Evolutionary conservation across 2,329 filamentous ascomycete genomes (phyloP), one percentile per base, ranked within the genome.

Genomic region (Arthroderma uncinatum): DNA sequence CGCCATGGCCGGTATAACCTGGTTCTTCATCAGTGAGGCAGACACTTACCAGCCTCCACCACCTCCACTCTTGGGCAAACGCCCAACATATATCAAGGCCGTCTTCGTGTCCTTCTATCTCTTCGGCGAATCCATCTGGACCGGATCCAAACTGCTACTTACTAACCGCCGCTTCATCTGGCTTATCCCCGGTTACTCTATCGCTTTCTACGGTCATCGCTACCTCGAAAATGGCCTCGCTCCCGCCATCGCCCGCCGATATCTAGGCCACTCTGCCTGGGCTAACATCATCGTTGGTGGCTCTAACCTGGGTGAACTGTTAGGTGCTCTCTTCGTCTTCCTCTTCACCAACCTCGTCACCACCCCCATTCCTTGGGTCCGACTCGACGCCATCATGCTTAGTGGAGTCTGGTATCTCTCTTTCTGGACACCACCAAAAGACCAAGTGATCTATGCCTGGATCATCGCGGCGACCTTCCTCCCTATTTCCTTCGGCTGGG

Each of bases 291-390:
- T 79, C 59, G 74, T 78, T 23, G 76, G 76, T 36, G 76, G 77
- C 4, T 77, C 74, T 7, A 79, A 79, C 62, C 69, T 78, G 53
- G 77, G 77, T 50, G 76, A 79, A 62, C 67, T 79, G 1, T 64
- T 78, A 7, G 77, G 77, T 16, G 76, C 76, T 2, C 63, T 75
- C 8, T 73, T 73, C 57, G 76, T 79, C 25, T 75, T 79, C 64
- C 65, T 79, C 39, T 76, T 77, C 61, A 77, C 74, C 42, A 76
- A 78, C 53, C 60, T 74, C 44, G 68, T 79, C 55, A 70, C 72
- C 28, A 79, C 76, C 1, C 77, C 77, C 1, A 77, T 79, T 59
- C 76, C 75, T 1, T 79, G 76, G 76, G 67, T 79, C 33, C 73
- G 77, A 10, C 63, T 77, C 6, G 77, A 79, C 58, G 72, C 76